Conservation (phyloP, 2,329 filamentous ascomycete genomes). For the Pestalotiopsis fici region DNA sequence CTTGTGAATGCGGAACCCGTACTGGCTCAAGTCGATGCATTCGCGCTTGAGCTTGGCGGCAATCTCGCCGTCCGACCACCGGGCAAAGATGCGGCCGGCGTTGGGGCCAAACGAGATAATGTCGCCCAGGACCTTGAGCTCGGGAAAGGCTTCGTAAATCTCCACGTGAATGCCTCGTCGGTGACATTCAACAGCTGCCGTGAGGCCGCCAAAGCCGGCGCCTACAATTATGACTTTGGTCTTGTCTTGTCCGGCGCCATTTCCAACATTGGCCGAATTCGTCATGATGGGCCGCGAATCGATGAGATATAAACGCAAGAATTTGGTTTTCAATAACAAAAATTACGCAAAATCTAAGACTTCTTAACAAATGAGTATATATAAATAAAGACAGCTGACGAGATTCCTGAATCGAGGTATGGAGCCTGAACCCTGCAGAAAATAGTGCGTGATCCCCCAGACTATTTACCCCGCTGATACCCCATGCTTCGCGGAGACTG, state of each 20-base stretch:
- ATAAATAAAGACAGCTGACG: neutral
- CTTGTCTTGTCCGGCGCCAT: neutral
- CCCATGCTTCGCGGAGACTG: neutral
- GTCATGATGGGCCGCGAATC: neutral
- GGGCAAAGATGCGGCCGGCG: conserved; percentile 59
- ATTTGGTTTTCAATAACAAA: too few species aligned
- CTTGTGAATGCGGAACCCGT: conserved; percentile 65
- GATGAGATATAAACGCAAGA: neutral
- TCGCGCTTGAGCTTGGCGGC: conserved; percentile 46
- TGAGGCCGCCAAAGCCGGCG: conserved; percentile 60
- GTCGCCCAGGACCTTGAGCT: conserved; percentile 60
- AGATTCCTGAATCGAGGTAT: too few species aligned
- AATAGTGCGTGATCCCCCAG: neutral
- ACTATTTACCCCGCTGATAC: conserved; percentile 1
- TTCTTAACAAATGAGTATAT: neutral
- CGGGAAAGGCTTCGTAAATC: conserved; percentile 59
- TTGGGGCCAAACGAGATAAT: conserved; percentile 65
- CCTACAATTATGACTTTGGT: conserved; percentile 3
- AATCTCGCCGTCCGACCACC: conserved; percentile 55
- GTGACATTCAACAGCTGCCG: conserved; percentile 63
- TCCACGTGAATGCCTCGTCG: conserved; percentile 60
- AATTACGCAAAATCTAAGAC: too few species aligned
- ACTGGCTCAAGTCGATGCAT: conserved; percentile 50
- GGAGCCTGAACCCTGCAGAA: neutral
- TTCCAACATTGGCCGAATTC: neutral